Evolutionary conservation across 257 asterid species (phyloP).

Genomic region (Solanum etuberosum): DNA sequence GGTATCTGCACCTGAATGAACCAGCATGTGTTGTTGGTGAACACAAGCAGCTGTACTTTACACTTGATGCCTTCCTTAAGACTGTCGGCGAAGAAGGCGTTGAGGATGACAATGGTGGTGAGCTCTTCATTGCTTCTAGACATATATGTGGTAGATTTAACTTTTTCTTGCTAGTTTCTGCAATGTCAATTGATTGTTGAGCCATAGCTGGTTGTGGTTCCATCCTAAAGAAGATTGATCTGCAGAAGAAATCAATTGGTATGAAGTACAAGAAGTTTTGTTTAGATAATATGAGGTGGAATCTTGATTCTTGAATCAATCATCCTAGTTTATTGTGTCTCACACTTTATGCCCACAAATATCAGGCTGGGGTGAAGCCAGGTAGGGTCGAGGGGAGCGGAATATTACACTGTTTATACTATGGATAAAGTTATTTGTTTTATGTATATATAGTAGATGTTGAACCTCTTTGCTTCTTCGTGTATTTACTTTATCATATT

Average conservation of each 20-base stretch:
- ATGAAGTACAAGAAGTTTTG: background rate
- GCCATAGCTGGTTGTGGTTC: background rate
- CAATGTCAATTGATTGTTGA: background rate
- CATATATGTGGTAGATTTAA: conserved; percentile 13
- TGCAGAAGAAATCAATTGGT: background rate
- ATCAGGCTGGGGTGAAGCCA: background rate
- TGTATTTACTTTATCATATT: background rate
- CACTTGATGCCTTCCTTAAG: conserved; percentile 2
- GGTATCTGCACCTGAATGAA: conserved; percentile 19
- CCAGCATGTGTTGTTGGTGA: conserved; percentile 18
- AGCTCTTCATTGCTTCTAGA: conserved; percentile 7
- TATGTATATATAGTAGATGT: background rate
- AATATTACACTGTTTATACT: background rate
- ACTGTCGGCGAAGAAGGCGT: conserved; percentile 30
- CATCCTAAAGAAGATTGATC: background rate
- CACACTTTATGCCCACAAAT: background rate
- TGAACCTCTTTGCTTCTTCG: background rate
- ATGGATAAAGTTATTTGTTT: background rate
- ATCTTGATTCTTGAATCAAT: background rate
- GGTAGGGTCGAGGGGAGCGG: background rate
- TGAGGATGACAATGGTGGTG: conserved; percentile 15
- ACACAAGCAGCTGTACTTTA: conserved; percentile 31
- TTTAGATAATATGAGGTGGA: background rate
- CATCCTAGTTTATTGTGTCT: background rate
- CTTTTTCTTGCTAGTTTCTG: conserved; percentile 18